Evolutionary conservation across 495 filamentous ascomycete species (phyloP).

Genomic region (Clavariopsis aquatica): DNA sequence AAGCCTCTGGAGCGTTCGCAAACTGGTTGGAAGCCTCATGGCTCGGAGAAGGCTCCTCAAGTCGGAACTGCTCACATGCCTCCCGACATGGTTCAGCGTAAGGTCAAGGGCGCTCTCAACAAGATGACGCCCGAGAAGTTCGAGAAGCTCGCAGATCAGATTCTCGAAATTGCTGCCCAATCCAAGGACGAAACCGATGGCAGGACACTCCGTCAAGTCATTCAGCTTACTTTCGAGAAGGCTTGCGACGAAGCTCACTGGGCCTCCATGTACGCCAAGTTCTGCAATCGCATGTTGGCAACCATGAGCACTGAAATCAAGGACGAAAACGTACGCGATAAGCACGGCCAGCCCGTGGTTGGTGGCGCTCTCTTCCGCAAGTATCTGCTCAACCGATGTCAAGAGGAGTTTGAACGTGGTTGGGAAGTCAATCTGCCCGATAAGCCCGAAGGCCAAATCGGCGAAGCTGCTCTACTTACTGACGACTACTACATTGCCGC

Average conservation of each 20-base stretch:
- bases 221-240: slow-evolving; percentile 98
- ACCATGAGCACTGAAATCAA: slow-evolving; percentile 94
- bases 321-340: slow-evolving; percentile 89
- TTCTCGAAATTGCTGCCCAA: slow-evolving; percentile 87
- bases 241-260: slow-evolving; percentile 98
- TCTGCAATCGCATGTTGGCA: slow-evolving; percentile 95
- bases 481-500: slow-evolving; percentile 97
- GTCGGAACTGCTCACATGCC: slow-evolving; percentile 67
- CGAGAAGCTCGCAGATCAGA: slow-evolving; percentile 90
- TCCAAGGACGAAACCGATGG: slow-evolving; percentile 95
- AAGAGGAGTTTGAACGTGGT: slow-evolving; percentile 97
- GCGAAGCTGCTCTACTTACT: slow-evolving; percentile 80
- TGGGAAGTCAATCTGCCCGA: slow-evolving; percentile 90
- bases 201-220: slow-evolving; percentile 92
- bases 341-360: slow-evolving; percentile 78
- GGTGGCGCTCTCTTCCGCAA: slow-evolving; percentile 96
- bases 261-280: slow-evolving; percentile 98
- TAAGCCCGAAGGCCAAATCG: slow-evolving; percentile 72
- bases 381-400: slow-evolving; percentile 96
- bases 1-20: slow-evolving; percentile 71
- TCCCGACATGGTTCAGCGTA: slow-evolving; percentile 93
- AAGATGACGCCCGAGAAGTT: slow-evolving; percentile 99
- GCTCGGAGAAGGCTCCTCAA: slow-evolving; percentile 54
- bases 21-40: slow-evolving; percentile 88
- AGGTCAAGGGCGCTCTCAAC: slow-evolving; percentile 97